A percentile compares a stretch with the other conserved stretches of the same genome.
These are phyloP conservation scores for Blastobotrys terrestris DNA, from an alignment of 805 yeast species.

Conservation along the genomic window DNA sequence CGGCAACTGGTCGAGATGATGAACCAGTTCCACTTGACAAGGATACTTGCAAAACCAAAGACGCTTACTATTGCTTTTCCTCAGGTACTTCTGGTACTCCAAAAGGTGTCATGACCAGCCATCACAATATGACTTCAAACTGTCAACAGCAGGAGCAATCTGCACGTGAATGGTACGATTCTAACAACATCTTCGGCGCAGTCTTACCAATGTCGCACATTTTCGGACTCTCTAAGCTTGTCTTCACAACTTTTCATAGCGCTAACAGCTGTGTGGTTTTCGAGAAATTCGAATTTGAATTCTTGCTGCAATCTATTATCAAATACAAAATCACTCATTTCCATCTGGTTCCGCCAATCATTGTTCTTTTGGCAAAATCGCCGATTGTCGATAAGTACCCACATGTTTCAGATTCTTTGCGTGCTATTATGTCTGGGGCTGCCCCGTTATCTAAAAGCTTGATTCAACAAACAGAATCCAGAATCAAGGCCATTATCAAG, in stretches of 20 bases:
- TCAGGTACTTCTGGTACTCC: constrained; percentile 48
- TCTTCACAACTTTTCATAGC: constrained; percentile 48
- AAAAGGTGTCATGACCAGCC: constrained; percentile 64
- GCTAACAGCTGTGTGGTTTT: constrained; percentile 25
- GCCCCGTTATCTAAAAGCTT: constrained; percentile 36
- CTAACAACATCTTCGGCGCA: constrained; percentile 7
- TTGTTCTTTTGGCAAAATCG: constrained; percentile 40
- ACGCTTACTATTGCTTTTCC: constrained; percentile 26
- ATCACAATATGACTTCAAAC: constrained; percentile 40
- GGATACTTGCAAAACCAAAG: constrained; percentile 6
- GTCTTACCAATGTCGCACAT: constrained; percentile 24
- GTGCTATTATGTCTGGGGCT: constrained; percentile 40
- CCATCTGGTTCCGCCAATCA: constrained; percentile 38
- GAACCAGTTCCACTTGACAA: not conserved
- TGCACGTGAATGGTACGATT: not conserved
- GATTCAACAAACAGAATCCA: constrained; percentile 9
- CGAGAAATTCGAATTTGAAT: constrained; percentile 31
- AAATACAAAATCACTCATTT: constrained; percentile 34
- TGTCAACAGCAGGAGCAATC: constrained; percentile 17
- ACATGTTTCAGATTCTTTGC: constrained; percentile 36
- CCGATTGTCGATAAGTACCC: constrained; percentile 38
- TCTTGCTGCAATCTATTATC: constrained; percentile 24
- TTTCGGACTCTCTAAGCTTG: constrained; percentile 75
- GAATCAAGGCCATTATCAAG: constrained; percentile 20
- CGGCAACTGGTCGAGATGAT: not conserved